These are phyloP conservation scores for Pinus albicaulis DNA, from an alignment of 75 land plant species.

Conservation along the genomic window DNA sequence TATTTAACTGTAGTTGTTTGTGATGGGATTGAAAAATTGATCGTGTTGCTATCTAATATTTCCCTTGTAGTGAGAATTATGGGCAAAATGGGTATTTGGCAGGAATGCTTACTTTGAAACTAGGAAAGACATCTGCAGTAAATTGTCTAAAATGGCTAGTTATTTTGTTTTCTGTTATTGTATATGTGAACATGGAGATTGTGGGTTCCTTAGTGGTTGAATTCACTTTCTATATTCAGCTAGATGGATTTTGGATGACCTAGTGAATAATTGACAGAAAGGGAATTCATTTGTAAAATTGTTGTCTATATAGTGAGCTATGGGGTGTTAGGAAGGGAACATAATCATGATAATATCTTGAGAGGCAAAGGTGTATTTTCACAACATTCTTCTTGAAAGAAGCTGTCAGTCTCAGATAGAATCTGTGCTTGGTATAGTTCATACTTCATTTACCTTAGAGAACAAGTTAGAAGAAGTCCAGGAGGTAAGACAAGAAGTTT, in stretches of 20 bases:
- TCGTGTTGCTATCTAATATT: not conserved
- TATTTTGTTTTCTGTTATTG: not conserved
- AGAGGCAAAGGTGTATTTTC: too few relatives aligned
- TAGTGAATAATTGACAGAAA: not conserved
- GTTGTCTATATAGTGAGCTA: too few relatives aligned
- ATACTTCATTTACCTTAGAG: too few relatives aligned
- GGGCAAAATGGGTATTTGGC: not conserved
- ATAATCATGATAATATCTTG: too few relatives aligned
- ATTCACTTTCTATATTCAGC: not conserved
- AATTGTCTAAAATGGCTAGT: not conserved
- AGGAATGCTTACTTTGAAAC: not conserved
- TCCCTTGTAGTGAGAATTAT: not conserved
- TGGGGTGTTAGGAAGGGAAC: too few relatives aligned
- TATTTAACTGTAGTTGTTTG: too few relatives aligned
- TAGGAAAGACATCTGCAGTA: not conserved
- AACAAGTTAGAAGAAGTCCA: too few relatives aligned
- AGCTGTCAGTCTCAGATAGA: too few relatives aligned
- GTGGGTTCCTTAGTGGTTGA: not conserved
- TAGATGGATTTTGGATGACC: not conserved
- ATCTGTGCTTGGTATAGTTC: too few relatives aligned
- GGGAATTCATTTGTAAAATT: not conserved
- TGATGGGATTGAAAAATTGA: too few relatives aligned
- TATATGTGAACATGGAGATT: not conserved
- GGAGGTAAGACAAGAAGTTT: too few relatives aligned
- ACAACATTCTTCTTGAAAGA: too few relatives aligned